Evolutionary conservation across 192 early-diverging fungal species (phyloP), one percentile per base, ranked within the genome.

Genomic region (Rhizophagus sp.): DNA sequence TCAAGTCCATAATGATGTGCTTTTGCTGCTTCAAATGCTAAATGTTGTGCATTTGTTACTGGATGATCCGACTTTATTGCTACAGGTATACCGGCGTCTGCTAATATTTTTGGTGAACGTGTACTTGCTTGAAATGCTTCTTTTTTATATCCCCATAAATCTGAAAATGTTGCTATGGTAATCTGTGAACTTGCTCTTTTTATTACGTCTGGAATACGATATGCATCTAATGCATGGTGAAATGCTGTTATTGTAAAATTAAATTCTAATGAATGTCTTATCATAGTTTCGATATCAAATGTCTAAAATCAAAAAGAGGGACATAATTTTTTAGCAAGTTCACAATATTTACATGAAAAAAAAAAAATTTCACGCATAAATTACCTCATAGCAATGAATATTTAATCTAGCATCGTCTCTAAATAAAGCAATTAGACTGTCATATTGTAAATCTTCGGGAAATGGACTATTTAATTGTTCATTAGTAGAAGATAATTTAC

Each of bases 1-100:
- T 87, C 81, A 6, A 96, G 82, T 12, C 94, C 94, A 78, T 94
- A 96, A 79, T 94, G 88, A 65, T 84, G 85, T 0, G 91, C 89
- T 74, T 92, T 92, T 22, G 93, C 91, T 22, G 94, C 94, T 73
- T 96, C 94, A 80, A 89, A 93, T 13, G 92, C 84, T n/a, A 96
- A 84, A 68, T 93, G 83, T 84, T 93, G 91, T 15, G 91, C 83
- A 81, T 95, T 94, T 27, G 91, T 66, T 57, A 95, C 91, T 12
- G 94, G 94, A 81, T 96, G 94, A 79, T 96, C 94, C 67, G 85
- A 88, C 82, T 95, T 96, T 76, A 92, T 88, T 3, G 92, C 91
- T 30, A 96, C 93, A 47, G 89, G 76, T 39, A 96, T 92, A 11
- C 92, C 92, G 10, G 91, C 91, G 10, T 93, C 89, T 11, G 82